Percentiles rank a stretch among this genome's conserved stretches.
phyloP scores from a whole-genome alignment of 148 eudicot genomes.

The Heliamphora exappendiculata region DNA sequence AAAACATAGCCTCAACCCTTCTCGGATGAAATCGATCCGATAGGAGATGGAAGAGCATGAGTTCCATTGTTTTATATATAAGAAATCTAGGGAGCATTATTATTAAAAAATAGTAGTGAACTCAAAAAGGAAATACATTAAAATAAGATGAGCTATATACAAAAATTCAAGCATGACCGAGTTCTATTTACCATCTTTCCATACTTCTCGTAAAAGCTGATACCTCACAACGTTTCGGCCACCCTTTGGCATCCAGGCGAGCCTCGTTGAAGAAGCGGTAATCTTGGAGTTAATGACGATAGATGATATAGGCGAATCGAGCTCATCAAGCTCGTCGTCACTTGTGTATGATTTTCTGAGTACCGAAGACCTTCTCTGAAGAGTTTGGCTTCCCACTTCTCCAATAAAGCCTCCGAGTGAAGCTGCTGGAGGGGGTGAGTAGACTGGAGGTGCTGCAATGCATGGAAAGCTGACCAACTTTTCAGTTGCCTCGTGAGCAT shows the following conservation, averaged over 20 bases:
- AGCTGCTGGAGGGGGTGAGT: constrained; percentile 54
- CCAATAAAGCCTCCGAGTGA: constrained; percentile 48
- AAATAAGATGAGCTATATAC: not conserved
- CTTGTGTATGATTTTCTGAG: constrained; percentile 74
- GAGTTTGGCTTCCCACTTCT: constrained; percentile 40
- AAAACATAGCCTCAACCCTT: too few relatives aligned
- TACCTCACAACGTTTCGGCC: constrained; percentile 60
- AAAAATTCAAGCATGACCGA: not conserved
- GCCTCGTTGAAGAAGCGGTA: constrained; percentile 37
- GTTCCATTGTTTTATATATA: not conserved
- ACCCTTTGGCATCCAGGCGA: constrained; percentile 50
- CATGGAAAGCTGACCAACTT: constrained; percentile 51
- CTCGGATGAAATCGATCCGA: too few relatives aligned
- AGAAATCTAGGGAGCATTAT: not conserved
- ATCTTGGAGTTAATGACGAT: constrained; percentile 42
- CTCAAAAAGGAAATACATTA: not conserved
- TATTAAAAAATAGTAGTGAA: not conserved
- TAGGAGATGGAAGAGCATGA: not conserved
- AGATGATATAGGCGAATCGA: constrained; percentile 51
- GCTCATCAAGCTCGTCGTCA: constrained; percentile 83
- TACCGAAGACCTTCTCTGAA: constrained; percentile 55
- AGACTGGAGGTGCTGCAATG: constrained; percentile 45
- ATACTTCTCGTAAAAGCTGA: constrained; percentile 68
- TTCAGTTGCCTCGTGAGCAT: constrained; percentile 26
- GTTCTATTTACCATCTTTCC: constrained; percentile 50